Evolutionary conservation across 2,329 filamentous ascomycete genomes (phyloP), one percentile per base, ranked within the genome.

Genomic region (Alternaria gaisen): DNA sequence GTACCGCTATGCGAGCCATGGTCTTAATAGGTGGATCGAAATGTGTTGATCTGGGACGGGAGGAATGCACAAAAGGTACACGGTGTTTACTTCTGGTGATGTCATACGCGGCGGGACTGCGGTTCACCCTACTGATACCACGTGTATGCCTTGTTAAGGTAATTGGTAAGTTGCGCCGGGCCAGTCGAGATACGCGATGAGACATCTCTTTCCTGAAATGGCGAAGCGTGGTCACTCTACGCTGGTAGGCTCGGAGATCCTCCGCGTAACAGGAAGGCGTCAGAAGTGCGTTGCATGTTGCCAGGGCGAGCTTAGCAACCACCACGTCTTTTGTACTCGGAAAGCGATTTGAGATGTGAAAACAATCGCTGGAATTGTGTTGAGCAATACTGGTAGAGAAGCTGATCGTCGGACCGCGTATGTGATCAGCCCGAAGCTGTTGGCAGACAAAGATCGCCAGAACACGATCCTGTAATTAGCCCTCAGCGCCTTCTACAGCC

Each of bases 1-100:
- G 22, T 61, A 61, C 58, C 58, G 53, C 48, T 61, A 26, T 53
- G 42, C 58, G 58, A 50, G 54, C 51, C 58, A 61, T 61, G 18
- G n/a, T 44, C 24, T 36, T 53, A 48, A 53, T 58, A 32, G 36
- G 43, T 61, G 44, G 8, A 26, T 26, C 18, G 18, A 41, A 26
- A 28, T 11, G 38, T n/a, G n/a, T 32, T 47, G 34, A 32, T 24
- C 36, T 20, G 36, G 34, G 14, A 34, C 26, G 28, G 48, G 34
- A 30, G 41, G 14, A 40, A 53, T 48, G 22, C n/a, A 20, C 32
- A 14, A 57, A 34, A 47, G 34, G 48, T 42, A 53, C 32, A 40
- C 44, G 42, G 16, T 53, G 58, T 47, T 26, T 42, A 22, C 42
- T 57, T 28, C 16, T 24, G 20, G 32, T 60, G 58, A 60, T 60